phyloP scores from a whole-genome alignment of 805 yeast genomes.

The Brettanomyces nanus region DNA sequence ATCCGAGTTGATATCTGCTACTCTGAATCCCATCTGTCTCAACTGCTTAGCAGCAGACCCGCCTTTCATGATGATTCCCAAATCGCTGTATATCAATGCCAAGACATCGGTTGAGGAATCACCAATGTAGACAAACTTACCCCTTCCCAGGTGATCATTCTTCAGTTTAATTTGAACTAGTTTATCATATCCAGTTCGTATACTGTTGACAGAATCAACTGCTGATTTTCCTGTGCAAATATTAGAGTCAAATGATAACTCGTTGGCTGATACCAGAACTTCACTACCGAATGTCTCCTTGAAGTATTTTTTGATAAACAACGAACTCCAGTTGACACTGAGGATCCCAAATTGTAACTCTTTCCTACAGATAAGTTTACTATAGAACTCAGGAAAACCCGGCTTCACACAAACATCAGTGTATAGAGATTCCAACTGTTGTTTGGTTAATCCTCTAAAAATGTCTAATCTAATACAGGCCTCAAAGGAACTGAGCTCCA shows the following conservation, averaged over 20 bases:
- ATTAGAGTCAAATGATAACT: constrained; percentile 32
- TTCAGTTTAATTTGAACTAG: constrained; percentile 15
- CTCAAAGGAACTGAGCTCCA: constrained; percentile 42
- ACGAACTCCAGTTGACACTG: constrained; percentile 57
- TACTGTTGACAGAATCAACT: constrained; percentile 10
- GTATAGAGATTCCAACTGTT: constrained; percentile 29
- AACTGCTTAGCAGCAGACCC: constrained; percentile 27
- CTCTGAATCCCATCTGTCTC: constrained; percentile 16
- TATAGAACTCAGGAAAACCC: constrained; percentile 31
- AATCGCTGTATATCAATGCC: constrained; percentile 37
- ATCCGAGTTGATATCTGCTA: constrained; percentile 13
- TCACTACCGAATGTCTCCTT: constrained; percentile 2
- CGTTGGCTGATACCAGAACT: constrained; percentile 37
- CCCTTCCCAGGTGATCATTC: constrained; percentile 11
- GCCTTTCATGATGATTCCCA: constrained; percentile 38
- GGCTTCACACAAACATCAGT: constrained; percentile 28
- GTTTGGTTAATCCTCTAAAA: constrained; percentile 33
- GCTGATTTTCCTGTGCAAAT: constrained; percentile 19
- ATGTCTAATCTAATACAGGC: constrained; percentile 30
- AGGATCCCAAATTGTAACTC: constrained; percentile 25
- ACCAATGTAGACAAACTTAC: constrained; percentile 40
- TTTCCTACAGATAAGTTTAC: neutral
- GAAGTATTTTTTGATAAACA: constrained; percentile 32
- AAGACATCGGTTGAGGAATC: constrained; percentile 56
- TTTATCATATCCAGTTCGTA: constrained; percentile 53